These are phyloP conservation scores for Dactylonectria macrodidyma DNA, from an alignment of 2,329 filamentous ascomycete genomes.

Conservation along the genomic window DNA sequence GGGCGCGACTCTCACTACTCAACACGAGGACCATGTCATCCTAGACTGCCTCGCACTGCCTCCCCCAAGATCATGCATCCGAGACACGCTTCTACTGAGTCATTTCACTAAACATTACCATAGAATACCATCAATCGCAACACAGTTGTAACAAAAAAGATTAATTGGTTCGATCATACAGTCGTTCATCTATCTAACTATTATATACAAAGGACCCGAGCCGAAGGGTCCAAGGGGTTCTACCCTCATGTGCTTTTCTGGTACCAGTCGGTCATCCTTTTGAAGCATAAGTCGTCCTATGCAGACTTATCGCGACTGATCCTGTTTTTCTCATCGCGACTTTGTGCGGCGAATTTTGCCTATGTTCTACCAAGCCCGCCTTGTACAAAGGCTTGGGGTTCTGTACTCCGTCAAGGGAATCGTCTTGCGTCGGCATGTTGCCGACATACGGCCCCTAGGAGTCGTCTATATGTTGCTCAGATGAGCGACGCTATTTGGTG, in stretches of 20 bases:
- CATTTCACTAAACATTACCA: too few relatives aligned
- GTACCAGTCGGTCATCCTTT: constrained; percentile 25
- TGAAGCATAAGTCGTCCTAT: constrained; percentile 27
- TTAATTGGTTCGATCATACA: constrained; percentile 8
- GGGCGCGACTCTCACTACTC: too few relatives aligned
- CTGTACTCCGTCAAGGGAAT: constrained; percentile 21
- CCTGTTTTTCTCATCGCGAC: constrained; percentile 25
- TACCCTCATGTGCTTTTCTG: constrained; percentile 6
- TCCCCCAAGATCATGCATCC: too few relatives aligned
- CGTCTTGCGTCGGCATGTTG: constrained; percentile 6
- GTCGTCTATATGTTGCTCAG: constrained; percentile 18
- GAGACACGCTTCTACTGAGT: too few relatives aligned
- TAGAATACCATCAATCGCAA: too few relatives aligned
- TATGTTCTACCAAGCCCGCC: constrained; percentile 6
- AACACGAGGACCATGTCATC: too few relatives aligned
- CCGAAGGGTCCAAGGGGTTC: not conserved
- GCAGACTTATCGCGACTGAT: constrained; percentile 17
- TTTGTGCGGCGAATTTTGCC: not conserved
- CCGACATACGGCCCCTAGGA: constrained; percentile 20
- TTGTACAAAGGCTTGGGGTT: not conserved
- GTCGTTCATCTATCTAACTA: constrained; percentile 3
- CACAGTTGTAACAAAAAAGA: not conserved
- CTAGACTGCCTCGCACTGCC: too few relatives aligned
- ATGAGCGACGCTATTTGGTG: constrained; percentile 26
- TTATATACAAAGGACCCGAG: constrained; percentile 16